phyloP scores from a whole-genome alignment of 805 yeast genomes.

The Ogataea neopini region DNA sequence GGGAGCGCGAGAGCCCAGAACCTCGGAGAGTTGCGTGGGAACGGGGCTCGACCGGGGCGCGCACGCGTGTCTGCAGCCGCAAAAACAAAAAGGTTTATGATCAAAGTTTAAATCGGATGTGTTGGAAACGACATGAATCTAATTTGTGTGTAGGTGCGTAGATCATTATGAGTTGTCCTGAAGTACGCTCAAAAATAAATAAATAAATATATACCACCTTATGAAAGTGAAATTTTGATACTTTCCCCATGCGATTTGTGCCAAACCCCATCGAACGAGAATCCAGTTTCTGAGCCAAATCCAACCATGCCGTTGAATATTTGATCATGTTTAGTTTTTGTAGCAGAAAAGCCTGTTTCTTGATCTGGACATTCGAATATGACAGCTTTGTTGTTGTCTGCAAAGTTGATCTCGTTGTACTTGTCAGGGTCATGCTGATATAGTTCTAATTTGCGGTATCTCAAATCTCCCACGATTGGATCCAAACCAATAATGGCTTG shows the following conservation, averaged over 20 bases:
- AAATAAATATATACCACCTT: not conserved
- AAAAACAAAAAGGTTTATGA: not conserved
- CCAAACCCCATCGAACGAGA: slow-evolving; percentile 30
- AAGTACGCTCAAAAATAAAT: not conserved
- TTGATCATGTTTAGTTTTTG: slow-evolving; percentile 5
- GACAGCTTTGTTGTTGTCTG: slow-evolving; percentile 4
- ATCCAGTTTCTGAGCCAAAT: slow-evolving; percentile 38
- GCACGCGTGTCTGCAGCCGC: not conserved
- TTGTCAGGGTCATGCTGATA: slow-evolving; percentile 19
- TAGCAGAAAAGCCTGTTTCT: slow-evolving; percentile 14
- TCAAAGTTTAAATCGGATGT: no score
- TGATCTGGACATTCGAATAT: slow-evolving; percentile 28
- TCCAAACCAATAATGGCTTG: slow-evolving; percentile 66
- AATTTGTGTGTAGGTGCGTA: not conserved
- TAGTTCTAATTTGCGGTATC: slow-evolving; percentile 20
- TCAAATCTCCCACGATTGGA: slow-evolving; percentile 47
- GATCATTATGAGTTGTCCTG: not conserved
- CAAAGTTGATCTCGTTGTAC: not conserved
- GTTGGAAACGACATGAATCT: not conserved
- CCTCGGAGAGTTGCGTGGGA: not conserved
- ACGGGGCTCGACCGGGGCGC: not conserved
- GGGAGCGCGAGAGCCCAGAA: slow-evolving; percentile 2
- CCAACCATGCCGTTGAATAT: slow-evolving; percentile 29
- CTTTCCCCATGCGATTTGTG: slow-evolving; percentile 36
- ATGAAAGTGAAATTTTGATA: slow-evolving; percentile 14